phyloP scores from a whole-genome alignment of 1,139 yeast genomes.

The Geotrichum macrosporum region DNA sequence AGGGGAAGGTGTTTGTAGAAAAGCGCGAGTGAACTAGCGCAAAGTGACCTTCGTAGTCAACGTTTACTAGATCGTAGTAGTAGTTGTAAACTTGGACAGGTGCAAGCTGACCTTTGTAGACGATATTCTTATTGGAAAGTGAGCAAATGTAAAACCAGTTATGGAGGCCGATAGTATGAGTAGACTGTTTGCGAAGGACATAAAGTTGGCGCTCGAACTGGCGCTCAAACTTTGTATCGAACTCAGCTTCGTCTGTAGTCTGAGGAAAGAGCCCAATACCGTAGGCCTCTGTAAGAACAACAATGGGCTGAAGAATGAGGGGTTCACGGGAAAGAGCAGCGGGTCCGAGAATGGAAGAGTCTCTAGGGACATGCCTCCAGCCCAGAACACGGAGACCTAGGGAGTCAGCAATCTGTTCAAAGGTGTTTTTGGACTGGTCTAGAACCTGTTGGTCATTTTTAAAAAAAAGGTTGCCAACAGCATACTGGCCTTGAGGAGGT shows the following conservation, averaged over 20 bases:
- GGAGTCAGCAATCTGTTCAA: slow-evolving; percentile 72
- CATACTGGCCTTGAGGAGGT: slow-evolving; percentile 83
- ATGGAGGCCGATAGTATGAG: slow-evolving; percentile 87
- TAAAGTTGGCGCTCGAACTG: slow-evolving; percentile 79
- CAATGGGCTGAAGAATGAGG: slow-evolving; percentile 78
- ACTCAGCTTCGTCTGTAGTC: slow-evolving; percentile 42
- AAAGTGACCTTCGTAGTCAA: slow-evolving; percentile 91
- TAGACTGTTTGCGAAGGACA: slow-evolving; percentile 81
- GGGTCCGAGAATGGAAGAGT: slow-evolving; percentile 87
- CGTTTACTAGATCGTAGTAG: slow-evolving; percentile 87
- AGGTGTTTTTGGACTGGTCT: slow-evolving; percentile 64
- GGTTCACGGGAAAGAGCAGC: slow-evolving; percentile 96
- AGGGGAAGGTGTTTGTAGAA: slow-evolving; percentile 97
- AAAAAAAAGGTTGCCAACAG: slow-evolving; percentile 91
- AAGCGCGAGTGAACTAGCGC: slow-evolving; percentile 96
- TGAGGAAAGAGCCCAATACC: slow-evolving; percentile 39
- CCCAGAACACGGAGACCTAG: slow-evolving; percentile 81
- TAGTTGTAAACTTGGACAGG: slow-evolving; percentile 94
- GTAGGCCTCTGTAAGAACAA: slow-evolving; percentile 60
- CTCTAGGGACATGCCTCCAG: slow-evolving; percentile 96
- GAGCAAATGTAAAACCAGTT: slow-evolving; percentile 98
- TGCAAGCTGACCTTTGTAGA: slow-evolving; percentile 95
- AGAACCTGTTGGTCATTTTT: slow-evolving; percentile 67
- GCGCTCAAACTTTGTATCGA: slow-evolving; percentile 54
- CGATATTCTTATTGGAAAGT: slow-evolving; percentile 80